These are phyloP conservation scores for Coriaria nepalensis DNA, from an alignment of 306 rosid genomes.

Conservation along the genomic window DNA sequence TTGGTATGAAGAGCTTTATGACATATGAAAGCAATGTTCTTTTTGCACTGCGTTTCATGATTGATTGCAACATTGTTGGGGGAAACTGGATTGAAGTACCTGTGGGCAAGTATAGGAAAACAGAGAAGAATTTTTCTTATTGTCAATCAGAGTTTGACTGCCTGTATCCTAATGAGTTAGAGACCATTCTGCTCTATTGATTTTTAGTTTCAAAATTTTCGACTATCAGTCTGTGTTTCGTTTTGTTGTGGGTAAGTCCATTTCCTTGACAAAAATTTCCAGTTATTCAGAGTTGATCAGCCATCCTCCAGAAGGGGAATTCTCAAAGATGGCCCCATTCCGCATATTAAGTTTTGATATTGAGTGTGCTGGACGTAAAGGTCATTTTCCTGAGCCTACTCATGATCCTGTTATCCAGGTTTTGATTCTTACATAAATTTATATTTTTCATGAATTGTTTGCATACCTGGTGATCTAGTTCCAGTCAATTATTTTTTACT, in stretches of 20 bases:
- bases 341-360: slow-evolving; percentile 96
- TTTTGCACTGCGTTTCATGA: slow-evolving; percentile 95
- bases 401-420: slow-evolving; percentile 99
- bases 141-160: slow-evolving; percentile 87
- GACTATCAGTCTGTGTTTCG: neutral
- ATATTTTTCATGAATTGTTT: neutral
- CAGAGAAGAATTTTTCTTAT: slow-evolving; percentile 39
- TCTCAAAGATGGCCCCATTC: slow-evolving; percentile 97
- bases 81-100: slow-evolving; percentile 97
- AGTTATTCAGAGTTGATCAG: slow-evolving; percentile 85
- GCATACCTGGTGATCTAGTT: neutral
- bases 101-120: slow-evolving; percentile 61
- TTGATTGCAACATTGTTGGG: slow-evolving; percentile 83
- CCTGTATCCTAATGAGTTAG: slow-evolving; percentile 57
- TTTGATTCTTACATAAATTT: slow-evolving; percentile 4
- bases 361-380: slow-evolving; percentile 99
- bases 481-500: slow-evolving; percentile 3
- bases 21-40: slow-evolving; percentile 98
- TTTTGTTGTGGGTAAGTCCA: neutral
- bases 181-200: slow-evolving; percentile 6
- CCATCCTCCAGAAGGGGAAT: slow-evolving; percentile 88
- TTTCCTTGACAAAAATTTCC: slow-evolving; percentile 37
- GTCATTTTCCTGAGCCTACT: slow-evolving; percentile 92
- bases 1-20: slow-evolving; percentile 82
- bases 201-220: neutral